phyloP scores from a whole-genome alignment of 208 protist genomes.

The Trypanosoma lewisi region DNA sequence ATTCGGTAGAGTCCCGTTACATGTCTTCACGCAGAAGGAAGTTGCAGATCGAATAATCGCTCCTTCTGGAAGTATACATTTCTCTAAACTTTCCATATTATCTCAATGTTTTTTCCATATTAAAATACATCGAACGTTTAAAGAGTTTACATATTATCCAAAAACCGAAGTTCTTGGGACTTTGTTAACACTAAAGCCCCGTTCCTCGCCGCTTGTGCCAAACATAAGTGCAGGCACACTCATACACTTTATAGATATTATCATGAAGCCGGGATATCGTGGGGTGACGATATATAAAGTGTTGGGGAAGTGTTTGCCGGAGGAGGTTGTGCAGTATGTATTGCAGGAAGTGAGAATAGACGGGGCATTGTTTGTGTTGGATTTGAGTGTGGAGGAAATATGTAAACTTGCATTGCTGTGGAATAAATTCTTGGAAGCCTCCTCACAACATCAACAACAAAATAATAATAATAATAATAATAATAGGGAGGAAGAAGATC shows the following conservation, averaged over 20 bases:
- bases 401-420: constrained; percentile 64
- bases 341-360: constrained; percentile 83
- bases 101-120: constrained; percentile 84
- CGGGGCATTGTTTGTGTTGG: constrained; percentile 73
- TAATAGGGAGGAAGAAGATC: constrained; percentile 8
- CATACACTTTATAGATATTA: constrained; percentile 73
- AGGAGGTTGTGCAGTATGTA: constrained; percentile 81
- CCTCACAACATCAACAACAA: constrained; percentile 28
- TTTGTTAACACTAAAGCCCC: constrained; percentile 80
- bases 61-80: constrained; percentile 66
- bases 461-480: constrained; percentile 10
- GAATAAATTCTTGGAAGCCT: constrained; percentile 64
- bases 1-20: constrained; percentile 82
- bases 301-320: constrained; percentile 51
- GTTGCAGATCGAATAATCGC: constrained; percentile 83
- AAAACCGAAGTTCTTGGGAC: constrained; percentile 78
- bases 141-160: constrained; percentile 85
- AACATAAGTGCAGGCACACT: constrained; percentile 66
- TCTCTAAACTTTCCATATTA: constrained; percentile 78
- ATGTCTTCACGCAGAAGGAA: constrained; percentile 89
- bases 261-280: constrained; percentile 71
- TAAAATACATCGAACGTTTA: constrained; percentile 71
- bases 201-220: constrained; percentile 39
- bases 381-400: constrained; percentile 72
- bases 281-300: constrained; percentile 69